Base-by-base conservation (phyloP, 495 filamentous ascomycete species). In the Penicillium angulare region DNA sequence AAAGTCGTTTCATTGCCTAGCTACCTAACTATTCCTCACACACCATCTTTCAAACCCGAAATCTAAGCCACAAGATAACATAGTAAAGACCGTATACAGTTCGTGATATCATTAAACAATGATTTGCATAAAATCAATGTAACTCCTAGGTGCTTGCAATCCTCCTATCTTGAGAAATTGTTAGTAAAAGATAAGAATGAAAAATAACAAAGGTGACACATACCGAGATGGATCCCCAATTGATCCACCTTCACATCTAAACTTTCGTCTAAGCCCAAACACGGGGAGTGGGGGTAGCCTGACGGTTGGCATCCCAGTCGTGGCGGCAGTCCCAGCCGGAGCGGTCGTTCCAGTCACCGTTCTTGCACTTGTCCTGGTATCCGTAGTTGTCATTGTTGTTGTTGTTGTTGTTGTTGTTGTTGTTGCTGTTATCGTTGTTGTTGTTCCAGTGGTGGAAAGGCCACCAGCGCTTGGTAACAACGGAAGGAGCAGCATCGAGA, bases 71-170 rank as follows among this genome's bases (percentile, higher is more conserved):
- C n/a, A n/a, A n/a, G 33, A 53, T 33, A 45, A 33, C 33, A 50
- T 52, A 43, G 27, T 31, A 64, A 64, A 40, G 61, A 64, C 54
- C 32, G 61, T 64, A 64, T 64, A 20, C 43, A 57, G 57, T 61
- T 61, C 61, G 58, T 58, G 54, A 53, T 46, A 33, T 61, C 57
- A 47, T 31, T 22, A 41, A 60, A 58, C 27, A 46, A 31, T 53
- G 39, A 53, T 48, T 24, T 48, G 39, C 43, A 36, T 55, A 13
- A 48, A 53, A 31, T 39, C 50, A 33, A 43, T 53, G 35, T 23
- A 40, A 22, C 34, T 40, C 40, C 21, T 51, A 40, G 39, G 21
- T 23, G 20, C 38, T 18, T 24, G 21, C 38, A 12, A 41, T 24
- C 38, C 38, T 41, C 10, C n/a, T n/a, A n/a, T 41, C 22, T 21